Conservation (phyloP, 2,329 filamentous ascomycete genomes). For the Rutstroemia sydowiana region DNA sequence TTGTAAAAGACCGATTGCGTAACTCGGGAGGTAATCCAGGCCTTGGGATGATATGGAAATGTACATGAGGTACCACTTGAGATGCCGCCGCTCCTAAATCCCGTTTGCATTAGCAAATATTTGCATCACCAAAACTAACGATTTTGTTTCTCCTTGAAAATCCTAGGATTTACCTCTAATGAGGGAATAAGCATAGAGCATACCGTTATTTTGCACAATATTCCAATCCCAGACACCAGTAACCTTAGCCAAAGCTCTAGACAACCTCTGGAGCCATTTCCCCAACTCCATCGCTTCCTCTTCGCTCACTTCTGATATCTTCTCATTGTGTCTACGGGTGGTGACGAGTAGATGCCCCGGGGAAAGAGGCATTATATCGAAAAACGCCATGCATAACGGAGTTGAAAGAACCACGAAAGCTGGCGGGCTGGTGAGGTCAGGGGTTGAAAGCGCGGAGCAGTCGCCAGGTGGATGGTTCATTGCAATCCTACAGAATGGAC, state of each 20-base stretch:
- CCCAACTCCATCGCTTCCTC: slow-evolving; percentile 61
- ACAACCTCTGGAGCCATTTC: slow-evolving; percentile 61
- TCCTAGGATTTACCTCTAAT: not conserved
- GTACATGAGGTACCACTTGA: slow-evolving; percentile 87
- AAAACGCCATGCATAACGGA: slow-evolving; percentile 71
- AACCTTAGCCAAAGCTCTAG: slow-evolving; percentile 59
- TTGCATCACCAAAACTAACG: not conserved
- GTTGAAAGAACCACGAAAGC: slow-evolving; percentile 68
- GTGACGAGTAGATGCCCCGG: slow-evolving; percentile 77
- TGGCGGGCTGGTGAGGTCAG: slow-evolving; percentile 32
- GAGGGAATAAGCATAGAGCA: slow-evolving; percentile 13
- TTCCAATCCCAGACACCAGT: slow-evolving; percentile 84
- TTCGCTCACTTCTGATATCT: slow-evolving; percentile 62
- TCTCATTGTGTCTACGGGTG: slow-evolving; percentile 68
- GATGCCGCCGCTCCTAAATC: slow-evolving; percentile 65
- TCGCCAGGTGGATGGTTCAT: slow-evolving; percentile 36
- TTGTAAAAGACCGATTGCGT: slow-evolving; percentile 58
- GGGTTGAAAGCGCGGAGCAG: slow-evolving; percentile 34
- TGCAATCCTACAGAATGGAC: slow-evolving; percentile 58
- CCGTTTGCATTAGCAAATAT: slow-evolving; percentile 7
- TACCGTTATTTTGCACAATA: slow-evolving; percentile 89
- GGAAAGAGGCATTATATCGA: slow-evolving; percentile 87
- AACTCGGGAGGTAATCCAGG: slow-evolving; percentile 52
- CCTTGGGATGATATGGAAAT: slow-evolving; percentile 89
- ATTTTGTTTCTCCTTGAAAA: not conserved